Percentiles rank a stretch among this genome's conserved stretches.
phyloP scores from a whole-genome alignment of 179 eudicot genomes.

The Spinacia oleracea region DNA sequence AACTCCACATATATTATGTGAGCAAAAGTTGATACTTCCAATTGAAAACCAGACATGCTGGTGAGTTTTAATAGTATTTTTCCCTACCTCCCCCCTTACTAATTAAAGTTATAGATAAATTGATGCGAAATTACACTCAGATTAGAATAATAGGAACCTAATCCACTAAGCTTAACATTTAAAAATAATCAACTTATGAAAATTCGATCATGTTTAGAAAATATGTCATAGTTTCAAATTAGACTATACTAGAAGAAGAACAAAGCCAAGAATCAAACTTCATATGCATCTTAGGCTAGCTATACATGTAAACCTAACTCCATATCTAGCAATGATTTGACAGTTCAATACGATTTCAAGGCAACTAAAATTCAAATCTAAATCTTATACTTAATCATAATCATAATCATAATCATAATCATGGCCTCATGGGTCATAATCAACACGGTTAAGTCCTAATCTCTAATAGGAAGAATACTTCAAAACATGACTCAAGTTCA shows the following conservation, averaged over 20 bases:
- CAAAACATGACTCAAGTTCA: no score
- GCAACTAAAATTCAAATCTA: slow-evolving; percentile 17
- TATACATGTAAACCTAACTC: no score
- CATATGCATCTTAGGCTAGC: no score
- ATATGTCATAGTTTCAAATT: slow-evolving; percentile 14
- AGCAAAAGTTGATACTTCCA: slow-evolving; percentile 1
- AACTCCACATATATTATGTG: neutral
- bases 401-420: no score
- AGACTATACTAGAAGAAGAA: slow-evolving; percentile 19
- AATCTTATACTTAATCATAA: slow-evolving; percentile 18
- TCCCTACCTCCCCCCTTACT: no score
- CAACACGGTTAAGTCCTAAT: slow-evolving; percentile 24
- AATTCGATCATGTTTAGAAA: neutral
- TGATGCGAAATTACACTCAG: slow-evolving; percentile 12
- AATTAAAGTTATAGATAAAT: slow-evolving; percentile 1
- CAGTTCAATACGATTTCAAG: slow-evolving; percentile 4
- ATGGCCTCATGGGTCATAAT: slow-evolving; percentile 19
- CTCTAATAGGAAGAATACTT: no score
- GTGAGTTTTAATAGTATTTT: neutral
- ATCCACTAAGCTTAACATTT: slow-evolving; percentile 16
- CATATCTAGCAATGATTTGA: slow-evolving; percentile 22
- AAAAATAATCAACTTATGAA: slow-evolving; percentile 10
- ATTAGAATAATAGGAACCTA: slow-evolving; percentile 21
- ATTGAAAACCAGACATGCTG: neutral
- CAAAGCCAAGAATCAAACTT: slow-evolving; percentile 11